These are phyloP conservation scores for Pyrenophora graminea DNA, from an alignment of 2,329 filamentous ascomycete genomes.

Conservation along the genomic window DNA sequence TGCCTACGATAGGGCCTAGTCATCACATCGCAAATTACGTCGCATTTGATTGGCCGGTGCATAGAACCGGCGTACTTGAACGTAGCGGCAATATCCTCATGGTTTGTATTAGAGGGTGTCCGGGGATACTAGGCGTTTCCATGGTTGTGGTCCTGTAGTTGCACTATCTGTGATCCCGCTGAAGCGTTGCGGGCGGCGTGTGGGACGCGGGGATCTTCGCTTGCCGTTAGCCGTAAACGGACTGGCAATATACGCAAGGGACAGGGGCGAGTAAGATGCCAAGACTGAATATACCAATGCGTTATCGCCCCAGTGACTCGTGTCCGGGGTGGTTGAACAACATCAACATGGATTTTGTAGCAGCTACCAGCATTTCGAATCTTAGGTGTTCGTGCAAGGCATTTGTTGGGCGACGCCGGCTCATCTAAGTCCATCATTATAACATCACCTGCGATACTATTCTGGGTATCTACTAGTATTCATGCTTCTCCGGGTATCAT, in stretches of 20 bases:
- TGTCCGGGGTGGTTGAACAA: neutral
- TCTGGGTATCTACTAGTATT: neutral
- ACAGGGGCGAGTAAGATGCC: neutral
- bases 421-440: neutral
- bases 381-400: neutral
- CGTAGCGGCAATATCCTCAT: neutral
- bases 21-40: neutral
- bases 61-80: neutral
- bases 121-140: conserved; percentile 1
- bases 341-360: neutral
- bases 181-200: neutral
- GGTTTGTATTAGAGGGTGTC: neutral
- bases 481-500: neutral
- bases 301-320: neutral
- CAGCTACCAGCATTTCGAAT: neutral
- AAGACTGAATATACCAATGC: neutral
- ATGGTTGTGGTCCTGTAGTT: neutral
- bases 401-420: neutral
- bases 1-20: neutral
- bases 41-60: neutral
- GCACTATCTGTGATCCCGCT: neutral
- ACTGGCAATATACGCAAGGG: neutral
- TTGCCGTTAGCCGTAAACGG: neutral
- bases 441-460: neutral
- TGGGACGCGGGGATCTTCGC: neutral